Evolutionary conservation across 2,329 filamentous ascomycete species (phyloP).

Genomic region (Diaporthe velutina): DNA sequence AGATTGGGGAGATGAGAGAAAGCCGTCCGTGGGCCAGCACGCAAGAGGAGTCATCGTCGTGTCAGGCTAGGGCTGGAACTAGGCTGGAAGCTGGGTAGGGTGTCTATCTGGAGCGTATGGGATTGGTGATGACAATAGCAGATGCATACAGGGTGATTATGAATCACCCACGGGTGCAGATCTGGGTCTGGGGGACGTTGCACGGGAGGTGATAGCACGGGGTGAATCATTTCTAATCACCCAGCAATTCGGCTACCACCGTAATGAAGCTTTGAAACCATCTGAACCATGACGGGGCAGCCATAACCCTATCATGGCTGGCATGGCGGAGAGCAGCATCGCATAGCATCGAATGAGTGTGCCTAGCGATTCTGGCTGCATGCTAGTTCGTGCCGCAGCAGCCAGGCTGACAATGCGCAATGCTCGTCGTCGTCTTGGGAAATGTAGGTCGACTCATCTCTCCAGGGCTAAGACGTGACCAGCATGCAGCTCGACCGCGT

Average conservation of each 20-base stretch:
- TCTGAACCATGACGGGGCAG: constrained; percentile 3
- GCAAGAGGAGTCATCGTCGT: constrained; percentile 7
- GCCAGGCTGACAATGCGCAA: constrained; percentile 17
- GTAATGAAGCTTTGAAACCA: background rate
- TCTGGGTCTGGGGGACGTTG: background rate
- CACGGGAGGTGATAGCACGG: constrained; percentile 1
- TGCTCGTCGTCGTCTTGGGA: background rate
- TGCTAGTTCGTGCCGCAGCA: constrained; percentile 23
- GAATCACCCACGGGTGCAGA: constrained; percentile 8
- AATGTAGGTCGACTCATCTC: constrained; percentile 1
- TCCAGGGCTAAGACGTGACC: background rate
- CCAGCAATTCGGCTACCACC: background rate
- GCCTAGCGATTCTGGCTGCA: constrained; percentile 13
- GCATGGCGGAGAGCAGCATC: background rate
- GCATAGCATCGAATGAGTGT: background rate
- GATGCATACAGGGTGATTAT: constrained; percentile 17
- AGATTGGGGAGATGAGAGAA: constrained; percentile 31
- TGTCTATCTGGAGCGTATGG: constrained; percentile 20
- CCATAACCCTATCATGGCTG: background rate
- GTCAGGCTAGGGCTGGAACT: constrained; percentile 17
- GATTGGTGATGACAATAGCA: constrained; percentile 29
- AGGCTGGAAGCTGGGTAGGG: constrained; percentile 21
- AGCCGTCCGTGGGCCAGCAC: background rate
- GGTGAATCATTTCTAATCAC: constrained; percentile 29
- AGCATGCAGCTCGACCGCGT: background rate